Evolutionary conservation across 1,284 basidiomycete species (phyloP).

Genomic region (Apiotrichum domesticum): DNA sequence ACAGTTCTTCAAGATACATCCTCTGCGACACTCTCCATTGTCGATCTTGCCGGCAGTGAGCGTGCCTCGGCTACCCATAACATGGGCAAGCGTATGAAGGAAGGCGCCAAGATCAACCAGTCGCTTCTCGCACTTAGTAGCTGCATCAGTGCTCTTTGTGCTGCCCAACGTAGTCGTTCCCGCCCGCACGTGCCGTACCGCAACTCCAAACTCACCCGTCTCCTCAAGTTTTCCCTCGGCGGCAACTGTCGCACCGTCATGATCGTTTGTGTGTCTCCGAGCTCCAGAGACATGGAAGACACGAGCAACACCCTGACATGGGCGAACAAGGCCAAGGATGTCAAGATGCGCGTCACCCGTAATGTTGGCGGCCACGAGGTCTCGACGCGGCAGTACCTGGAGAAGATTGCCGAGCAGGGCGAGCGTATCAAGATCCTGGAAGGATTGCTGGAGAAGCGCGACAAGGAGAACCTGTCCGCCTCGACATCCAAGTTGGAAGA

Average conservation of each 20-base stretch:
- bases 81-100: slow-evolving; percentile 95
- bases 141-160: slow-evolving; percentile 90
- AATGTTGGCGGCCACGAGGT: slow-evolving; percentile 91
- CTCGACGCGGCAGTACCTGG: slow-evolving; percentile 87
- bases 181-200: slow-evolving; percentile 88
- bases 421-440: slow-evolving; percentile 56
- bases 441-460: slow-evolving; percentile 52
- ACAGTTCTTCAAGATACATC: slow-evolving; percentile 55
- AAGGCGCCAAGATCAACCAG: slow-evolving; percentile 97
- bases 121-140: slow-evolving; percentile 90
- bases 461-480: slow-evolving; percentile 45
- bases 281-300: slow-evolving; percentile 90
- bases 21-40: slow-evolving; percentile 86
- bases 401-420: slow-evolving; percentile 67
- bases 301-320: slow-evolving; percentile 95
- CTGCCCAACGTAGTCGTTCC: slow-evolving; percentile 62
- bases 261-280: slow-evolving; percentile 94
- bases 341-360: slow-evolving; percentile 83
- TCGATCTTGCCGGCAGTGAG: slow-evolving; percentile 93
- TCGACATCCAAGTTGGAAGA: slow-evolving; percentile 55
- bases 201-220: slow-evolving; percentile 90
- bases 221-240: slow-evolving; percentile 92
- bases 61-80: slow-evolving; percentile 89
- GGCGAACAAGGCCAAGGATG: slow-evolving; percentile 91
- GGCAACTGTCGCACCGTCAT: slow-evolving; percentile 98